These are phyloP conservation scores for Volvox reticuliferus DNA, from an alignment of 139 green algal genomes.

Conservation along the genomic window DNA sequence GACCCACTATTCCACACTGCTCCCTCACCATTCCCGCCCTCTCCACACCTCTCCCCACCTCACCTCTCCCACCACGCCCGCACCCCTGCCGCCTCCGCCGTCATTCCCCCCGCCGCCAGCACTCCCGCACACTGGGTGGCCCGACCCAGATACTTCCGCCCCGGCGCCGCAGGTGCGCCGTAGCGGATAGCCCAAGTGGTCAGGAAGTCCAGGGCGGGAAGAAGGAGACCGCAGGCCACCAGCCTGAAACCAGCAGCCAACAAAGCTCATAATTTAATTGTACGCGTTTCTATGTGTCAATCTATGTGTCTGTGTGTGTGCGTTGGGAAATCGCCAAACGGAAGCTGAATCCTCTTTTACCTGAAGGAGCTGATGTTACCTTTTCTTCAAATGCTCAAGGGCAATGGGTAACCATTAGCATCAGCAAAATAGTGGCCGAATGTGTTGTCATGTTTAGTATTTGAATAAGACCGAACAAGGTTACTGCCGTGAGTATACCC, in stretches of 20 bases:
- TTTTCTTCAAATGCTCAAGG: no score
- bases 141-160: slow-evolving; percentile 19
- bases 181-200: slow-evolving; percentile 32
- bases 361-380: no score
- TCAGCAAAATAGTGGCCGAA: no score
- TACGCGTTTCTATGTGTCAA: no score
- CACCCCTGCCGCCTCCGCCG: not conserved
- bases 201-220: slow-evolving; percentile 6
- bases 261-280: no score
- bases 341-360: no score
- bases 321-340: no score
- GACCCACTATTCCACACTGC: not conserved
- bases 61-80: slow-evolving; percentile 41
- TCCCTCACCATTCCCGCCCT: not conserved
- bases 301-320: no score
- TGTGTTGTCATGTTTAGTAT: no score
- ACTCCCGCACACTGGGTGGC: slow-evolving; percentile 7
- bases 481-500: no score
- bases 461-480: no score
- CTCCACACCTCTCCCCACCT: not conserved
- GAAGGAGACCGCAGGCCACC: not conserved
- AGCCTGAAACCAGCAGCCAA: slow-evolving; percentile 7
- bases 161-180: not conserved
- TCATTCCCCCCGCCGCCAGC: slow-evolving; percentile 25
- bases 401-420: no score